Conservation (phyloP, 208 protist genomes). For the Vickermania ingenoplastis region DNA sequence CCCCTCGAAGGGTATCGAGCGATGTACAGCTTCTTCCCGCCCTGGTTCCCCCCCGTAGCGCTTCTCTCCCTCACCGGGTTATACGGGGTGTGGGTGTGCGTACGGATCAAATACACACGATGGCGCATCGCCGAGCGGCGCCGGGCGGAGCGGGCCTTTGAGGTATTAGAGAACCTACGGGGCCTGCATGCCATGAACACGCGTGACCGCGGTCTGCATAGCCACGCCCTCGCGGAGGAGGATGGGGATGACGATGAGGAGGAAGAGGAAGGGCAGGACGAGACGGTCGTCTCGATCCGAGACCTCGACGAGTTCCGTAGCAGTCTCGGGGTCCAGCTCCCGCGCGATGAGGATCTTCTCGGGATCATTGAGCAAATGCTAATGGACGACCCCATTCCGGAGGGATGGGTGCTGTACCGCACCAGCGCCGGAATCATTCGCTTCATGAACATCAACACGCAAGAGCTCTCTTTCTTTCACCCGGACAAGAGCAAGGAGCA, state of each 20-base stretch:
- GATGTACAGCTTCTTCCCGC: constrained; percentile 45
- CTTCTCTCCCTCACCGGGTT: constrained; percentile 22
- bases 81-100: constrained; percentile 58
- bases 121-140: constrained; percentile 66
- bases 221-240: constrained; percentile 27
- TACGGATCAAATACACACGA: constrained; percentile 57
- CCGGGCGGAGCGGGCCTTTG: constrained; percentile 62
- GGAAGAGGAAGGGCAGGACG: constrained; percentile 54
- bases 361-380: constrained; percentile 76
- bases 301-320: constrained; percentile 85
- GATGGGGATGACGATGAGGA: constrained; percentile 44
- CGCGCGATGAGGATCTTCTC: constrained; percentile 79
- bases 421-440: constrained; percentile 77
- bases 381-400: constrained; percentile 70
- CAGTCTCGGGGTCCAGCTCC: constrained; percentile 70
- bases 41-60: constrained; percentile 55
- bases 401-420: constrained; percentile 84
- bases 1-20: constrained; percentile 32
- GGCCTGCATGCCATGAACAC: constrained; percentile 14
- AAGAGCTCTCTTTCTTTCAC: constrained; percentile 82
- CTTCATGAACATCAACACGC: constrained; percentile 85
- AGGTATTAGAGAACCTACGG: constrained; percentile 51
- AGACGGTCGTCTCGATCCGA: constrained; percentile 50
- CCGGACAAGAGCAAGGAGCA: constrained; percentile 59
- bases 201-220: constrained; percentile 9